Evolutionary conservation across 2,329 filamentous ascomycete species (phyloP).

Genomic region (Aspergillus cejpii): DNA sequence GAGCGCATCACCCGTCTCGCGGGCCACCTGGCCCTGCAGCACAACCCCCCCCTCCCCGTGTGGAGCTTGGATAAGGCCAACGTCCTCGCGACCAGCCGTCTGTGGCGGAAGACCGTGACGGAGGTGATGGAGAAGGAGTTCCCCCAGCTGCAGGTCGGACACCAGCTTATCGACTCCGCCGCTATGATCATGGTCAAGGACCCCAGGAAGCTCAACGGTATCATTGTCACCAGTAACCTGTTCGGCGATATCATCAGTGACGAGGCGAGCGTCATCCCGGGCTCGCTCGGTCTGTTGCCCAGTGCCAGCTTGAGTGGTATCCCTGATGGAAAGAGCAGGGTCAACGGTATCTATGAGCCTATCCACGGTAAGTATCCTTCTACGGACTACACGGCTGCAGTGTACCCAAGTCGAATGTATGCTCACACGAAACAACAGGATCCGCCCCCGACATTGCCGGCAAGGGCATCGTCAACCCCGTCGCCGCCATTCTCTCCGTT

Average conservation of each 20-base stretch:
- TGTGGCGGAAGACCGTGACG: conserved; percentile 82
- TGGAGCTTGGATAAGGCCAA: conserved; percentile 95
- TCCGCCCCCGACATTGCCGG: conserved; percentile 92
- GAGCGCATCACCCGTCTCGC: conserved; percentile 80
- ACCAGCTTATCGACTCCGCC: conserved; percentile 93
- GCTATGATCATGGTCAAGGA: conserved; percentile 98
- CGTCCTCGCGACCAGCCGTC: conserved; percentile 77
- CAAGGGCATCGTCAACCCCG: conserved; percentile 82
- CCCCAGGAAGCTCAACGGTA: conserved; percentile 76
- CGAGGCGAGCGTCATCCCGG: conserved; percentile 90
- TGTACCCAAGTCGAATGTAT: background rate
- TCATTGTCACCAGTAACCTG: conserved; percentile 87
- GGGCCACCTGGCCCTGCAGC: conserved; percentile 69
- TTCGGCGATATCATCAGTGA: conserved; percentile 96
- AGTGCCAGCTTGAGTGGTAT: conserved; percentile 81
- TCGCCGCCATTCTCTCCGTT: conserved; percentile 84
- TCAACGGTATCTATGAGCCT: conserved; percentile 95
- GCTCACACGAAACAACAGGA: conserved; percentile 42
- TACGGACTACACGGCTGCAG: background rate
- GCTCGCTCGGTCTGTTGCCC: conserved; percentile 78
- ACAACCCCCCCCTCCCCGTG: conserved; percentile 68
- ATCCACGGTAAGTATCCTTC: conserved; percentile 67
- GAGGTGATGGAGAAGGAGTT: conserved; percentile 86
- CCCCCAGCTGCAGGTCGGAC: conserved; percentile 72
- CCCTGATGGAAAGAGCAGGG: conserved; percentile 73